phyloP scores from a whole-genome alignment of 2,329 filamentous ascomycete species.

The Scedosporium boydii region DNA sequence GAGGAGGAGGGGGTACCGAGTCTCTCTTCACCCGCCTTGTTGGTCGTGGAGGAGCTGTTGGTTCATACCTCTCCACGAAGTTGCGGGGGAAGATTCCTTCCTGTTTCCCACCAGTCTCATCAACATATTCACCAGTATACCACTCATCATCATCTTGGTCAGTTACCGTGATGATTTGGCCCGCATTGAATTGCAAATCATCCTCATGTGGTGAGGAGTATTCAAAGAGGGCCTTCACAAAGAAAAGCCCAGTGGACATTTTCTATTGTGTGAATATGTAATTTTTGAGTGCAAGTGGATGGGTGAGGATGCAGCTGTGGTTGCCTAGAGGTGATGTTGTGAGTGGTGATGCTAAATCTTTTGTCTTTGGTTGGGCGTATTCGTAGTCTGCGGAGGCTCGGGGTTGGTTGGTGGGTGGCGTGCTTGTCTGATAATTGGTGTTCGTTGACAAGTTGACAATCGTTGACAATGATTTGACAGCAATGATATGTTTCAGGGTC shows the following conservation, averaged over 20 bases:
- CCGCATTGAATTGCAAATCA: slow-evolving; percentile 76
- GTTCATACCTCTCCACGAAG: slow-evolving; percentile 95
- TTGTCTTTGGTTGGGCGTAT: not conserved
- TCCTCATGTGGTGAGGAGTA: slow-evolving; percentile 91
- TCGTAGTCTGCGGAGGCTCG: not conserved
- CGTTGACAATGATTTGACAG: too few species aligned
- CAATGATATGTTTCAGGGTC: too few species aligned
- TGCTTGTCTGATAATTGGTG: not conserved
- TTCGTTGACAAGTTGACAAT: not conserved
- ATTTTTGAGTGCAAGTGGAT: not conserved
- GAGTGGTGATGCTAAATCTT: not conserved
- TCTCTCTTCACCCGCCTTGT: slow-evolving; percentile 66
- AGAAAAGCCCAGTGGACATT: slow-evolving; percentile 49
- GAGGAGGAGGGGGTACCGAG: slow-evolving; percentile 15
- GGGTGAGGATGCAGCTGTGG: not conserved
- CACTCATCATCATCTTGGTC: slow-evolving; percentile 89
- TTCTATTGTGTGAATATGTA: slow-evolving; percentile 1
- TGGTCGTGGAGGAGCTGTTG: slow-evolving; percentile 79
- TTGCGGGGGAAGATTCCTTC: slow-evolving; percentile 92
- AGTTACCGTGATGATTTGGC: slow-evolving; percentile 88
- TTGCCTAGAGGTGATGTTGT: slow-evolving; percentile 1
- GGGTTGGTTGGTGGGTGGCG: not conserved
- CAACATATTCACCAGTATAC: slow-evolving; percentile 82
- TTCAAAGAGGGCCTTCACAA: slow-evolving; percentile 92
- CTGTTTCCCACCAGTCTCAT: slow-evolving; percentile 62